Evolutionary conservation across 371 early-diverging fungal species (phyloP).

Genomic region (Mortierella sp.): DNA sequence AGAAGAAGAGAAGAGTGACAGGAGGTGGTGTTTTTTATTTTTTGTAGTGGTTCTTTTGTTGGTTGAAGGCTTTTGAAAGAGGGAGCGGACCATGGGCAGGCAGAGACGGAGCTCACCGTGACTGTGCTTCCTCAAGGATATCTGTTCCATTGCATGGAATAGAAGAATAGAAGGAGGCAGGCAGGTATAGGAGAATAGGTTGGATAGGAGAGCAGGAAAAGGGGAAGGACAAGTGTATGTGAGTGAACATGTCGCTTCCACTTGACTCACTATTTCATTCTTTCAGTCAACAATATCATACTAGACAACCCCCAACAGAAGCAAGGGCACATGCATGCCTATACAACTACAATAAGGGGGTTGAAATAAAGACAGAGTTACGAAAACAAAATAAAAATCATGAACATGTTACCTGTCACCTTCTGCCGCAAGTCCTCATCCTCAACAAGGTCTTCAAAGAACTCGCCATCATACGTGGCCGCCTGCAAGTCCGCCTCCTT

Average conservation of each 20-base stretch:
- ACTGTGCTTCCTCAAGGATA: conserved; percentile 40
- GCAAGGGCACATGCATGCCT: neutral
- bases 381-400: neutral
- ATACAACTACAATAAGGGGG: neutral
- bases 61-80: neutral
- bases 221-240: neutral
- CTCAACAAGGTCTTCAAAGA: conserved; percentile 55
- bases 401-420: conserved; percentile 36
- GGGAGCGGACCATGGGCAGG: neutral
- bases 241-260: neutral
- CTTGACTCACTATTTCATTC: conserved; percentile 7
- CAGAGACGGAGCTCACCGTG: conserved; percentile 17
- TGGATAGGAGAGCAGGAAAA: neutral
- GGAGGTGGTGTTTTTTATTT: neutral
- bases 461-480: conserved; percentile 47
- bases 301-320: neutral
- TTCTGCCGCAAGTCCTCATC: conserved; percentile 51
- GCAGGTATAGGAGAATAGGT: neutral
- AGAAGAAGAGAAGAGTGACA: neutral
- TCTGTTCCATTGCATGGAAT: conserved; percentile 6
- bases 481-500: conserved; percentile 49
- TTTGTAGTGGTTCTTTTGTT: neutral
- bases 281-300: neutral
- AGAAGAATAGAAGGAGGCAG: neutral
- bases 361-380: neutral